Evolutionary conservation across 179 eudicot genomes (phyloP).

Genomic region (Nepenthes alata): DNA sequence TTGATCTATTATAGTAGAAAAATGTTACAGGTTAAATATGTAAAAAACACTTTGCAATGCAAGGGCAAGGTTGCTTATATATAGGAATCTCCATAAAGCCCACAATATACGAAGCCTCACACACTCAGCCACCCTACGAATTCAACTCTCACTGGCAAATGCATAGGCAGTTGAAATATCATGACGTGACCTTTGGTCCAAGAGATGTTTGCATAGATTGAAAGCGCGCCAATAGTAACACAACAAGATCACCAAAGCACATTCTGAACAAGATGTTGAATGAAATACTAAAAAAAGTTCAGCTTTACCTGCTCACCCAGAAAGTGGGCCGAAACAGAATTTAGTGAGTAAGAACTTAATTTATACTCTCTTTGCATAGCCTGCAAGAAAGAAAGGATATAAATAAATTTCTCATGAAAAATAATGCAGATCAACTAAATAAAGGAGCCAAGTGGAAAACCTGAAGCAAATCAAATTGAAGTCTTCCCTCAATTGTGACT

Average conservation of each 20-base stretch:
- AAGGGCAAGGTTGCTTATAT: too few species aligned
- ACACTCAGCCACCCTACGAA: too few species aligned
- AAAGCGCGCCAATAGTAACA: not conserved
- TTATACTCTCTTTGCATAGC: slow-evolving; percentile 92
- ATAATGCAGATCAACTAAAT: slow-evolving; percentile 2
- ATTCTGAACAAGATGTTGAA: not conserved
- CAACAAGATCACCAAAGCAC: not conserved
- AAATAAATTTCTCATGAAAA: not conserved
- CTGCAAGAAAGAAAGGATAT: slow-evolving; percentile 28
- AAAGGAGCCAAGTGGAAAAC: slow-evolving; percentile 23
- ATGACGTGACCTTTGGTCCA: too few species aligned
- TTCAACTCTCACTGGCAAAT: too few species aligned
- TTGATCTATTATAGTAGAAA: too few species aligned
- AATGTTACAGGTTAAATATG: too few species aligned
- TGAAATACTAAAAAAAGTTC: not conserved
- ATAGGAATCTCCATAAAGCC: too few species aligned
- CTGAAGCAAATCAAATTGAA: slow-evolving; percentile 96
- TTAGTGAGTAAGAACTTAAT: slow-evolving; percentile 87
- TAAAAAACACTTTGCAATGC: too few species aligned
- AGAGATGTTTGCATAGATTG: too few species aligned
- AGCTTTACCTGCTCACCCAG: slow-evolving; percentile 85
- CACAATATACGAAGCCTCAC: too few species aligned
- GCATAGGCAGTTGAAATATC: too few species aligned
- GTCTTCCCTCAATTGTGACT: slow-evolving; percentile 88
- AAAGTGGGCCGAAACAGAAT: slow-evolving; percentile 97